These are phyloP conservation scores for Rubia tinctorum DNA, from an alignment of 305 asterid genomes.

Conservation along the genomic window DNA sequence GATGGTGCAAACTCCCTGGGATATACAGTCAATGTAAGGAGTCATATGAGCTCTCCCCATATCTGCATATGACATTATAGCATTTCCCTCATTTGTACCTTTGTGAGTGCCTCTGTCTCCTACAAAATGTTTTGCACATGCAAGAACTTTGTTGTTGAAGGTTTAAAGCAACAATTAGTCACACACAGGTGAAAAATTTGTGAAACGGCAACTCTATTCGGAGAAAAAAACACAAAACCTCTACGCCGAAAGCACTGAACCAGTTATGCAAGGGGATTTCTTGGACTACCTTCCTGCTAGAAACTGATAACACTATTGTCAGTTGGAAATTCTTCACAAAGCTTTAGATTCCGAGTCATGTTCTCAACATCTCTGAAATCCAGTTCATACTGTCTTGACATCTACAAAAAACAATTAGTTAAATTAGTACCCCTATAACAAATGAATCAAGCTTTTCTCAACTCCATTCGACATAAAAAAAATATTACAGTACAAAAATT, in stretches of 20 bases:
- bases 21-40: constrained; percentile 43
- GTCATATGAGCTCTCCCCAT: constrained; percentile 43
- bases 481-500: neutral
- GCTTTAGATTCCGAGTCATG: constrained; percentile 71
- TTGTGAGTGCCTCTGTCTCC: constrained; percentile 51
- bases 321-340: constrained; percentile 91
- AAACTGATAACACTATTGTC: constrained; percentile 32
- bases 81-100: constrained; percentile 45
- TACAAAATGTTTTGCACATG: constrained; percentile 57
- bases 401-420: constrained; percentile 26
- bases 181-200: neutral
- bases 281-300: constrained; percentile 39
- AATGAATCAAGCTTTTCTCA: neutral
- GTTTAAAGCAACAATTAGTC: constrained; percentile 17
- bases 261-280: neutral
- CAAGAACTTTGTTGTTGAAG: constrained; percentile 43
- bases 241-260: neutral
- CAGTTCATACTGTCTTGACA: constrained; percentile 64
- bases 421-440: neutral
- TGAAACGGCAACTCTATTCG: no score
- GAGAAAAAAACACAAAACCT: neutral
- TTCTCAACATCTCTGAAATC: constrained; percentile 84
- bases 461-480: neutral
- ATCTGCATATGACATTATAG: constrained; percentile 35
- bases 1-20: constrained; percentile 48